phyloP scores from a whole-genome alignment of 345 rosid genomes.

The Citrus maxima region DNA sequence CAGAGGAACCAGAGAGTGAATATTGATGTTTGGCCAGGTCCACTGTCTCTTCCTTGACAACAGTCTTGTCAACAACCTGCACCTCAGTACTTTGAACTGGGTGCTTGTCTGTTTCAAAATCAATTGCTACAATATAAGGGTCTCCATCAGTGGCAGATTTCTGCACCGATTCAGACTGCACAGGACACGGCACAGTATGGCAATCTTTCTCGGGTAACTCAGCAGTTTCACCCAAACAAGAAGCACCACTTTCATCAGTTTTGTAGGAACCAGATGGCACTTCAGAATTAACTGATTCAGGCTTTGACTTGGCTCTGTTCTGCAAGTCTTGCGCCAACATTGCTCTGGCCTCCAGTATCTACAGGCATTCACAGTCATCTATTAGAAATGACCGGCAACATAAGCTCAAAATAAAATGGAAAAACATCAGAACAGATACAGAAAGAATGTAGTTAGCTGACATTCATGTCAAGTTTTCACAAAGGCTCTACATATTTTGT shows the following conservation, averaged over 20 bases:
- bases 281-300: constrained; percentile 23
- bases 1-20: constrained; percentile 29
- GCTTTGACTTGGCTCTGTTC: constrained; percentile 24
- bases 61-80: constrained; percentile 65
- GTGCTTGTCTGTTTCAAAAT: constrained; percentile 48
- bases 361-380: constrained; percentile 8
- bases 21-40: constrained; percentile 28
- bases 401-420: neutral
- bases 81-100: constrained; percentile 44
- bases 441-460: neutral
- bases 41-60: constrained; percentile 55
- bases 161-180: constrained; percentile 41
- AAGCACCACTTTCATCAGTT: constrained; percentile 20
- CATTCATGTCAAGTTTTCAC: neutral
- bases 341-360: constrained; percentile 88
- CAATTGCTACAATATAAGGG: constrained; percentile 29
- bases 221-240: constrained; percentile 21
- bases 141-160: constrained; percentile 37
- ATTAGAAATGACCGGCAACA: neutral
- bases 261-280: constrained; percentile 17
- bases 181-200: constrained; percentile 35
- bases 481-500: neutral
- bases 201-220: constrained; percentile 31
- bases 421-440: neutral
- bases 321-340: constrained; percentile 58